Evolutionary conservation across 108 stramenopile species (phyloP).

Genomic region (Discostella stelligeroides): DNA sequence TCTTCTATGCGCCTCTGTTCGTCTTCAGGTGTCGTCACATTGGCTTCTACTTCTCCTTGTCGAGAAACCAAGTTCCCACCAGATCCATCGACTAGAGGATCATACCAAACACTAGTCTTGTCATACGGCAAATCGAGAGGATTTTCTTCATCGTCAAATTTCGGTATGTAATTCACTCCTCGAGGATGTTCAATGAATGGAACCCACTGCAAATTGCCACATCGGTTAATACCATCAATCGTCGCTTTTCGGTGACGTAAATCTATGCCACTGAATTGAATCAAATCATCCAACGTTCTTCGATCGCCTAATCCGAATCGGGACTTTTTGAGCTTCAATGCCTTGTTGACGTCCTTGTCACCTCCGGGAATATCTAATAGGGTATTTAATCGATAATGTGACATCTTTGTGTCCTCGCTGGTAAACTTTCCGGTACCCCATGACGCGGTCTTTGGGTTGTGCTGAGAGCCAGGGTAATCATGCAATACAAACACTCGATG

Average conservation of each 20-base stretch:
- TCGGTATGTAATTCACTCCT: conserved; percentile 50
- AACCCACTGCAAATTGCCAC: conserved; percentile 87
- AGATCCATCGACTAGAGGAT: conserved; percentile 37
- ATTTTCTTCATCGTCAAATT: conserved; percentile 33
- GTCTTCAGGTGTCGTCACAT: conserved; percentile 16
- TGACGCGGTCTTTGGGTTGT: conserved; percentile 60
- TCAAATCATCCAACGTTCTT: conserved; percentile 73
- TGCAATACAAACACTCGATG: conserved; percentile 76
- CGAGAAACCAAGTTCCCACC: conserved; percentile 31
- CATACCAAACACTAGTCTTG: conserved; percentile 53
- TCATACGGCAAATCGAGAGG: conserved; percentile 53
- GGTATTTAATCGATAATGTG: conserved; percentile 51
- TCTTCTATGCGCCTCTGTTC: conserved; percentile 5
- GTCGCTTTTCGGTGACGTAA: conserved; percentile 50
- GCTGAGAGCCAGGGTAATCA: conserved; percentile 82
- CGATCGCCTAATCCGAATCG: conserved; percentile 76
- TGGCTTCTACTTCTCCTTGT: background rate
- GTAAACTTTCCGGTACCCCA: conserved; percentile 56
- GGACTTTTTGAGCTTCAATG: conserved; percentile 27
- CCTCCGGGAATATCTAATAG: conserved; percentile 73
- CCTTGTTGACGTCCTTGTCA: conserved; percentile 28
- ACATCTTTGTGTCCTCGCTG: conserved; percentile 11
- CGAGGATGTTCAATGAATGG: conserved; percentile 63
- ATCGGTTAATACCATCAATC: conserved; percentile 61
- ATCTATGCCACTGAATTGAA: conserved; percentile 80